Evolutionary conservation across 2,329 filamentous ascomycete species (phyloP), one percentile per base, ranked within the genome.

Genomic region (Cladosporium sp.): DNA sequence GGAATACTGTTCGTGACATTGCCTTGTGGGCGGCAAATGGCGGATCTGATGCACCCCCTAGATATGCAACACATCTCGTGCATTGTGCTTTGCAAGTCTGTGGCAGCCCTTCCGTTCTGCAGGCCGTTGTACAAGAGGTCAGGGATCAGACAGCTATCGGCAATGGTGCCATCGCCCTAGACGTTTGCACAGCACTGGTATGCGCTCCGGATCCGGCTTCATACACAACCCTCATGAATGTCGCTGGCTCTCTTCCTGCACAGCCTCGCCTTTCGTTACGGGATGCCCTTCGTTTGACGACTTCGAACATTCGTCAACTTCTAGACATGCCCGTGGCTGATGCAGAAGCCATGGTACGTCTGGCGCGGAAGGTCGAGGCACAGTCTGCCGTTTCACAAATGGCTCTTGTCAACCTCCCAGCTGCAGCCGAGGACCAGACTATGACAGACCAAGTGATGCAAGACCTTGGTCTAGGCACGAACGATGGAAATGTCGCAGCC

Each of bases 41-140:
- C n/a, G 65, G 66, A 3, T 71, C 78, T 16, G 75, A 71, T 53
- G 73, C 76, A 47, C 78, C 78, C 6, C 76, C 85, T 0, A 75
- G 78, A 9, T 92, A 91, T 64, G 87, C 84, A 0, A 85, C 90
- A 62, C 80, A 84, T 4, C 83, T 86, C 55, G 70, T 89, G 2
- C 75, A 87, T 7, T 75, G 78, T 0, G 80, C 78, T 0, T 66
- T 80, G 30, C 77, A 78, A 49, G 71, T 86, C 27, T 68, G 86
- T 1, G 85, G 85, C 0, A 78, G 84, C 0, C 78, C 74, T 51
- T 72, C 76, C 4, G 69, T 88, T 0, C 67, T 92, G 0, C 66
- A 74, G 2, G 68, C 81, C 5, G 78, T 92, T 18, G 62, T 88
- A 9, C 82, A 88, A 7, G 86, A 90, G 57, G 68, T 88, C 6